phyloP scores from a whole-genome alignment of 495 filamentous ascomycete species.

The Penicillium verhagenii region DNA sequence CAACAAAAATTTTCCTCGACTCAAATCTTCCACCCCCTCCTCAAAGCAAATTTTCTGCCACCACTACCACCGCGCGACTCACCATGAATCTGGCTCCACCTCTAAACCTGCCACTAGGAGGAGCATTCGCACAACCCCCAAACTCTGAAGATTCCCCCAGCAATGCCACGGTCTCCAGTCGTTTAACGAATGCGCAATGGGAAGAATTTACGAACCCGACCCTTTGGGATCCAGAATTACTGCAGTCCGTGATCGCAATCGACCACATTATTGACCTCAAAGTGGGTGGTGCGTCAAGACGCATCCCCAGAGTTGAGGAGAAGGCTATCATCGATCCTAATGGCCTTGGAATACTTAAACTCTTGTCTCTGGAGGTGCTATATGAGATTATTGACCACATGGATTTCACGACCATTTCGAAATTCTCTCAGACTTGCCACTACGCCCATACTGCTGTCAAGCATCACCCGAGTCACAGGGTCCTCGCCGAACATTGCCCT shows the following conservation, averaged over 20 bases:
- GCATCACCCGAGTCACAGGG: background rate
- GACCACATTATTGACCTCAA: too few species aligned
- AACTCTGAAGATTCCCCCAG: background rate
- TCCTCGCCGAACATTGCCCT: background rate
- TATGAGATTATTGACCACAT: background rate
- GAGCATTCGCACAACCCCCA: too few species aligned
- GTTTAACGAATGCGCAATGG: background rate
- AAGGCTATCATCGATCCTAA: background rate
- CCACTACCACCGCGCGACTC: too few species aligned
- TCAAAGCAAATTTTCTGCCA: too few species aligned
- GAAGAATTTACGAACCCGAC: background rate
- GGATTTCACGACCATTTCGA: background rate
- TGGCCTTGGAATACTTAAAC: background rate
- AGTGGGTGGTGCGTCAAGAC: background rate
- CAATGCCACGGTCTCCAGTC: background rate
- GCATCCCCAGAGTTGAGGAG: background rate
- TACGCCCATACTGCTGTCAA: background rate
- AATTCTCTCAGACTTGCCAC: background rate
- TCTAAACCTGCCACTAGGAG: too few species aligned
- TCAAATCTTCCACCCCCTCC: too few species aligned
- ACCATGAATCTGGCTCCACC: too few species aligned
- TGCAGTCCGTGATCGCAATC: too few species aligned
- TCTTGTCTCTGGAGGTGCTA: background rate
- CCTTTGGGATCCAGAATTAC: background rate
- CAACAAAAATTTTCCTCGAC: background rate